phyloP scores from a whole-genome alignment of 208 protist genomes.

The Leishmania turanica region DNA sequence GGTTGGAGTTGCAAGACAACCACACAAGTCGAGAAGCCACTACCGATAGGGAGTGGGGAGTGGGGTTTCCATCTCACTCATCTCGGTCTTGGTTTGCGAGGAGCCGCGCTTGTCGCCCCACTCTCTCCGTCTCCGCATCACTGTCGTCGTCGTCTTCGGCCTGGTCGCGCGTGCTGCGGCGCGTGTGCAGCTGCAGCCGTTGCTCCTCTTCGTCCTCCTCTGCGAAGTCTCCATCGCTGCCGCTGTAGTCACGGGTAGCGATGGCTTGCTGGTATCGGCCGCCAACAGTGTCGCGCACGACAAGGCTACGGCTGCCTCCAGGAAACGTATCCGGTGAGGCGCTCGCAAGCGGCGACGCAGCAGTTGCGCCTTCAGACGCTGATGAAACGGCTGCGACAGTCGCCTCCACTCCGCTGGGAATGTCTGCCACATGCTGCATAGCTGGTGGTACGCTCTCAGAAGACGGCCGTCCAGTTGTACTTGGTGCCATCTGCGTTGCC shows the following conservation, averaged over 20 bases:
- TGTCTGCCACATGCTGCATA: conserved; percentile 2
- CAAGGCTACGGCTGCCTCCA: not conserved
- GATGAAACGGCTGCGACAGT: not conserved
- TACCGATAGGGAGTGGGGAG: not conserved
- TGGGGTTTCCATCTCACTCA: not conserved
- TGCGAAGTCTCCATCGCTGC: not conserved
- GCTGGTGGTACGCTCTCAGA: conserved; percentile 9
- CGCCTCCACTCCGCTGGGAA: not conserved
- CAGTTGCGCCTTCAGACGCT: not conserved
- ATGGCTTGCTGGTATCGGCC: not conserved
- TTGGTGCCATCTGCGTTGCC: not conserved
- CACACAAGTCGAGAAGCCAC: not conserved
- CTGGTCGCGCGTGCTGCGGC: conserved; percentile 12
- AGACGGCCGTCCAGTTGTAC: not conserved
- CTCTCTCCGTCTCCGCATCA: not conserved
- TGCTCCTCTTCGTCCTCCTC: not conserved
- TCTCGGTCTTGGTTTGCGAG: not conserved
- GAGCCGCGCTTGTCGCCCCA: not conserved
- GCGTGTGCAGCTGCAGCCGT: conserved; percentile 9
- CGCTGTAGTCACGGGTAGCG: not conserved
- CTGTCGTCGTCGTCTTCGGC: not conserved
- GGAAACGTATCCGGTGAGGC: not conserved
- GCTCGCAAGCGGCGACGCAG: not conserved
- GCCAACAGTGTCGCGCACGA: not conserved
- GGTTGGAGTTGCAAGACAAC: not conserved